Evolutionary conservation across 1,139 yeast genomes (phyloP).

Genomic region (Kluyveromyces sp.): DNA sequence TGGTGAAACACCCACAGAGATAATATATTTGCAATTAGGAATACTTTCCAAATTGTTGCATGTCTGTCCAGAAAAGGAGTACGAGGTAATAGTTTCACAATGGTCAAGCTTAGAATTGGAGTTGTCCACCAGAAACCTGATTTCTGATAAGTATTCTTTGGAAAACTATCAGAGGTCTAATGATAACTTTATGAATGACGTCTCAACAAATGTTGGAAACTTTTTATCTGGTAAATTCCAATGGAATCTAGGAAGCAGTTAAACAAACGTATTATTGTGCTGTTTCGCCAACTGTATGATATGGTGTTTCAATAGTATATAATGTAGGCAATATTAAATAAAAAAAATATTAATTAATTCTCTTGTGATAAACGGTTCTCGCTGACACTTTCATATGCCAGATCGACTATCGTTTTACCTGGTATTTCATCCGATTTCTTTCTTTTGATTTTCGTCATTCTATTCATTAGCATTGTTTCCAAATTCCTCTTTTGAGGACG

Average conservation of each 20-base stretch:
- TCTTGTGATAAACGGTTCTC: slow-evolving; percentile 3
- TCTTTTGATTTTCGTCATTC: background rate
- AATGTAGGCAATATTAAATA: background rate
- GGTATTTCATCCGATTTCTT: background rate
- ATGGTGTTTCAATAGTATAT: background rate
- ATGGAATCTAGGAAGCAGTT: slow-evolving; percentile 7
- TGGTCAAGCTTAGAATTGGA: slow-evolving; percentile 38
- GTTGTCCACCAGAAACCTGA: slow-evolving; percentile 24
- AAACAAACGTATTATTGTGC: background rate
- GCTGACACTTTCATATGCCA: slow-evolving; percentile 1
- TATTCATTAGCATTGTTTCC: slow-evolving; percentile 2
- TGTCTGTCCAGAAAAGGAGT: slow-evolving; percentile 36
- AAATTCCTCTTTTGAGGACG: slow-evolving; percentile 3
- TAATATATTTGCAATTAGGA: slow-evolving; percentile 39
- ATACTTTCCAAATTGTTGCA: slow-evolving; percentile 42
- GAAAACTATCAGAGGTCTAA: slow-evolving; percentile 6
- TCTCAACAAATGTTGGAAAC: slow-evolving; percentile 10
- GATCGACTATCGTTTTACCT: background rate
- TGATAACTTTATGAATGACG: slow-evolving; percentile 8
- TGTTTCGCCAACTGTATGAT: too few relatives aligned
- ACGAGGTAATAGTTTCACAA: slow-evolving; percentile 34
- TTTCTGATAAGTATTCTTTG: slow-evolving; percentile 21
- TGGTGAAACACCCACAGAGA: slow-evolving; percentile 30
- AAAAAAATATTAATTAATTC: background rate
- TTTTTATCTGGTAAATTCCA: slow-evolving; percentile 8